A percentile compares a stretch with the other conserved stretches of the same genome.
phyloP scores from a whole-genome alignment of 768 basidiomycete genomes.

The Pilatotrama ljubarskyi region DNA sequence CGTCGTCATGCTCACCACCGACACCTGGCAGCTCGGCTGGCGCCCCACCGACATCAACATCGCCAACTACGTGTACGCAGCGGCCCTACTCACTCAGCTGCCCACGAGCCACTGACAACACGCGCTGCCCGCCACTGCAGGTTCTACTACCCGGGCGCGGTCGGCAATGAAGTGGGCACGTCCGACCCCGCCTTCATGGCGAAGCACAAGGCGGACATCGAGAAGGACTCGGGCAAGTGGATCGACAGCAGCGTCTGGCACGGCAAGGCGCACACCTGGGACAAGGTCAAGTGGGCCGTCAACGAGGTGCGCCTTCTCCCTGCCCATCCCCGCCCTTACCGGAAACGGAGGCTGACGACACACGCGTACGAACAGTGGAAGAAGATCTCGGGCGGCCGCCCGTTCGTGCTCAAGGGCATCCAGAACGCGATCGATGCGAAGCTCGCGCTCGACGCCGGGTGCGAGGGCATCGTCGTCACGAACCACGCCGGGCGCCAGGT shows the following conservation, averaged over 20 bases:
- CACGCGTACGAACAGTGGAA: conserved; percentile 40
- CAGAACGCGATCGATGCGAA: conserved; percentile 48
- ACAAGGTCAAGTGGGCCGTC: conserved; percentile 51
- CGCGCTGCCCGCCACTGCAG: conserved; percentile 29
- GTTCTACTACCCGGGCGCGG: conserved; percentile 38
- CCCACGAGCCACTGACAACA: too few relatives aligned
- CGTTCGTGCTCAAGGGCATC: conserved; percentile 57
- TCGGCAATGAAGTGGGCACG: conserved; percentile 46
- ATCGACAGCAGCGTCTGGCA: conserved; percentile 50
- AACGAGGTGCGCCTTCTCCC: conserved; percentile 34
- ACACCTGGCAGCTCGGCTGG: conserved; percentile 55
- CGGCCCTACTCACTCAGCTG: too few relatives aligned
- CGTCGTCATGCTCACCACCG: conserved; percentile 47
- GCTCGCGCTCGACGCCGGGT: conserved; percentile 47
- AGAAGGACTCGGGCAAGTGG: conserved; percentile 47
- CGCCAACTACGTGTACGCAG: conserved; percentile 50
- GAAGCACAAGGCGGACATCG: conserved; percentile 44
- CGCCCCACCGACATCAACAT: conserved; percentile 48
- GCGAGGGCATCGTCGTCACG: conserved; percentile 56
- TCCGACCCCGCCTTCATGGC: conserved; percentile 53
- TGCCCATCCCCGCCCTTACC: too few relatives aligned
- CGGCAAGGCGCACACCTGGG: conserved; percentile 54
- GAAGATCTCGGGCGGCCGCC: conserved; percentile 46
- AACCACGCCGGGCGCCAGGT: conserved; percentile 59
- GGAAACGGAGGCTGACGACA: too few relatives aligned